Base-by-base conservation (phyloP, 129 eudicot genomes). In the Chrysanthemum seticuspe region DNA sequence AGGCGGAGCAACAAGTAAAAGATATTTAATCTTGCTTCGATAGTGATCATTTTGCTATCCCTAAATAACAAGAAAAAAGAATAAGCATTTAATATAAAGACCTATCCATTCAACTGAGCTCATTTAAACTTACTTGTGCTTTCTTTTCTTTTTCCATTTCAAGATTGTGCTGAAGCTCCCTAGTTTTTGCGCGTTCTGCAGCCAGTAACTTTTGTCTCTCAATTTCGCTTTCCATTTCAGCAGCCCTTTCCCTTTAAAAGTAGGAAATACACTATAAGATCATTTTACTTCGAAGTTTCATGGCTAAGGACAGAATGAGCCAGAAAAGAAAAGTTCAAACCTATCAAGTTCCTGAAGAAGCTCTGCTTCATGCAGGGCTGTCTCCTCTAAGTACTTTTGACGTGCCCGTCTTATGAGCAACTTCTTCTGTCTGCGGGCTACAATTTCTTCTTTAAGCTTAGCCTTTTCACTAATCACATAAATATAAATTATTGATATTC, bases 101-200 rank as follows among this genome's bases (percentile, higher is more conserved):
- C 65, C 44, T 25, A 27, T 13, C 18, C 13, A 13, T 29, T 62
- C 67, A 62, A 62, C 67, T 4, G 58, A 62, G 48, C 67, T 62
- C 16, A 62, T 59, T 60, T 57, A 13, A 36, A 56, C 87, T 80
- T 87, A 80, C 98, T 89, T 93, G 98, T 55, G 96, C 51, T 77
- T 86, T 92, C 87, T 84, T 93, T 78, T 93, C 98, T 83, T 86
- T 93, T 86, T 93, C 98, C 84, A 93, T 74, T 18, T 90, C 96
- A 79, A 93, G 92, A 70, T 81, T 84, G 83, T 93, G 89, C 71
- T 85, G 91, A 65, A 93, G 86, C 79, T 90, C 98, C 76, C 89
- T 84, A 10, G 98, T 93, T 83, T 90, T 93, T 56, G 92, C 91
- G 50, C 97, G 90, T 72, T 93, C 98, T 68, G 78, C 79, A 72